Conservation (phyloP, 192 early-diverging fungal genomes). For the Podila clonocystis region DNA sequence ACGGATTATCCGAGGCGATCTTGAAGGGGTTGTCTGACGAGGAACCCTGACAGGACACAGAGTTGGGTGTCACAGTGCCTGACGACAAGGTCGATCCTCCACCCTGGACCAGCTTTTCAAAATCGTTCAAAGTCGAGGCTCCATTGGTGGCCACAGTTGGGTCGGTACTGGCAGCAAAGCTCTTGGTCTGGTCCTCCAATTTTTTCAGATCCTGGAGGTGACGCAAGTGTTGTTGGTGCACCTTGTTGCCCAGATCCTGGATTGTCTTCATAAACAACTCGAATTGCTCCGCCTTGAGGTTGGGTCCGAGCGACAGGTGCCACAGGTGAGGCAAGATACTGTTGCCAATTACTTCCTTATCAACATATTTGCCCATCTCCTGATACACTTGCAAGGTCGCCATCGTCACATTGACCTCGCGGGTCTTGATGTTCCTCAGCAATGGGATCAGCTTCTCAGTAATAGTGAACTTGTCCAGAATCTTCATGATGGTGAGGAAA, state of each 20-base stretch:
- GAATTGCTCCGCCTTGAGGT: slow-evolving; percentile 79
- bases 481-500: slow-evolving; percentile 73
- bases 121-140: slow-evolving; percentile 37
- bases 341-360: slow-evolving; percentile 78
- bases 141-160: slow-evolving; percentile 29
- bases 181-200: slow-evolving; percentile 60
- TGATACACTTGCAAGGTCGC: slow-evolving; percentile 84
- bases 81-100: slow-evolving; percentile 3
- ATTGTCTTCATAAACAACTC: slow-evolving; percentile 71
- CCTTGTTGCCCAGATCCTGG: slow-evolving; percentile 58
- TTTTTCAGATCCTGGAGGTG: slow-evolving; percentile 68
- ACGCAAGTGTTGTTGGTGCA: slow-evolving; percentile 67
- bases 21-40: slow-evolving; percentile 40
- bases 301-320: slow-evolving; percentile 74
- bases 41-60: slow-evolving; percentile 6
- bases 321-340: slow-evolving; percentile 84
- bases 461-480: slow-evolving; percentile 75
- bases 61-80: slow-evolving; percentile 5
- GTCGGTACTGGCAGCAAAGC: slow-evolving; percentile 34
- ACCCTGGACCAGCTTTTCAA: slow-evolving; percentile 50
- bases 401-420: slow-evolving; percentile 82
- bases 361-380: slow-evolving; percentile 76
- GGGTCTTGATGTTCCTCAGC: slow-evolving; percentile 76
- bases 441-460: slow-evolving; percentile 82
- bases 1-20: slow-evolving; percentile 48